Percentiles rank a stretch among this genome's conserved stretches.
phyloP scores from a whole-genome alignment of 352 stramenopile genomes.

The Pythium periplocum region DNA sequence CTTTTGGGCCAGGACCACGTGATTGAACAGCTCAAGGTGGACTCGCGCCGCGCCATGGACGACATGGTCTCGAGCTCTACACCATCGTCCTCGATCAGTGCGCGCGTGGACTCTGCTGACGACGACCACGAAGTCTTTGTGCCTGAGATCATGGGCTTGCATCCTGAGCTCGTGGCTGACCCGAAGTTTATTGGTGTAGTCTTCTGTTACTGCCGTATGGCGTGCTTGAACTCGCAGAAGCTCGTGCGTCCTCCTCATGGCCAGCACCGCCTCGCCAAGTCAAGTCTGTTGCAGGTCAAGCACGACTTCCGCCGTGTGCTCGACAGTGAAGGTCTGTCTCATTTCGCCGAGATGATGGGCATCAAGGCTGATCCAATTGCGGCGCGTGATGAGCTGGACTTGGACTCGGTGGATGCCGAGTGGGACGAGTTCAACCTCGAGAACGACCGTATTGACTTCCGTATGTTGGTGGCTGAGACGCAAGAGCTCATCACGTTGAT shows the following conservation, averaged over 20 bases:
- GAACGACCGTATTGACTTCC: slow-evolving; percentile 84
- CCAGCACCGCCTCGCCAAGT: slow-evolving; percentile 52
- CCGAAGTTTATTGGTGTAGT: slow-evolving; percentile 74
- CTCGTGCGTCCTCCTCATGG: slow-evolving; percentile 51
- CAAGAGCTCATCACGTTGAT: slow-evolving; percentile 59
- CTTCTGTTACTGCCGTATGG: slow-evolving; percentile 76
- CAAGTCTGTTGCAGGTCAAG: slow-evolving; percentile 80
- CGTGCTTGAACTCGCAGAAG: slow-evolving; percentile 81
- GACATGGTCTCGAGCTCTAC: neutral
- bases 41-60: slow-evolving; percentile 29
- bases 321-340: slow-evolving; percentile 62
- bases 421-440: slow-evolving; percentile 85
- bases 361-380: slow-evolving; percentile 34
- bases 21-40: slow-evolving; percentile 57
- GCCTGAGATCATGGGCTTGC: slow-evolving; percentile 71
- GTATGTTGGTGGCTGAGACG: slow-evolving; percentile 65
- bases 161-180: slow-evolving; percentile 68
- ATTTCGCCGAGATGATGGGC: slow-evolving; percentile 75
- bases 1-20: slow-evolving; percentile 64
- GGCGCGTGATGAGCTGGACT: slow-evolving; percentile 3
- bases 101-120: neutral
- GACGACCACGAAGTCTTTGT: slow-evolving; percentile 31
- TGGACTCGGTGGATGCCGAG: slow-evolving; percentile 54
- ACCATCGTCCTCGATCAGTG: neutral
- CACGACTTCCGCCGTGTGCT: slow-evolving; percentile 75